Conservation (phyloP, 805 yeast genomes). For the Kodamaea jinghongensis region DNA sequence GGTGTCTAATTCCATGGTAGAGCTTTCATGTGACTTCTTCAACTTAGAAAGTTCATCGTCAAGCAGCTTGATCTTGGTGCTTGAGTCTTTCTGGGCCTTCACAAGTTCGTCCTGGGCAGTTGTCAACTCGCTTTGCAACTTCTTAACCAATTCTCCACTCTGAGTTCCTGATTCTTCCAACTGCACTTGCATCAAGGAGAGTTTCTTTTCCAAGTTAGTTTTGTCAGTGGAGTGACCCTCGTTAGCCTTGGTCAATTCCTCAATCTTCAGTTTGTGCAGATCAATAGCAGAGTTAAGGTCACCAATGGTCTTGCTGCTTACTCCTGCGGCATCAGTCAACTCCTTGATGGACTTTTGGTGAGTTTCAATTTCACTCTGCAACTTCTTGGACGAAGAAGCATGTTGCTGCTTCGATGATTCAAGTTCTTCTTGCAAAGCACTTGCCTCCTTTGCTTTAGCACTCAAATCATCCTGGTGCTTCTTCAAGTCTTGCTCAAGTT, state of each 20-base stretch:
- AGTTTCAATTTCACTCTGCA: conserved; percentile 4
- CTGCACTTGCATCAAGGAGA: neutral
- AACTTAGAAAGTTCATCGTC: too few relatives aligned
- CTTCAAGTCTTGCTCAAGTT: too few relatives aligned
- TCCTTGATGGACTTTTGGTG: conserved; percentile 1
- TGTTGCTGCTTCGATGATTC: neutral
- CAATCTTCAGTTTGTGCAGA: neutral
- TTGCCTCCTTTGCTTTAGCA: neutral
- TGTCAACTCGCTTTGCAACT: neutral
- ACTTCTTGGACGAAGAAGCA: neutral
- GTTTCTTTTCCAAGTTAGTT: neutral
- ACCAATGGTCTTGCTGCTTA: neutral
- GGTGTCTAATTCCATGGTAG: too few relatives aligned
- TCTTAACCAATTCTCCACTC: neutral
- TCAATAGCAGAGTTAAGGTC: neutral
- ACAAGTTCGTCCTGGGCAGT: neutral
- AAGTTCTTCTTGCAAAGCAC: neutral
- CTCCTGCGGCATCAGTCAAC: neutral
- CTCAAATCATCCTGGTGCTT: neutral
- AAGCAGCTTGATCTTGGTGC: too few relatives aligned
- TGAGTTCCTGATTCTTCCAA: neutral
- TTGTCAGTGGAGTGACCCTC: conserved; percentile 2
- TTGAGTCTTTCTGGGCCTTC: neutral
- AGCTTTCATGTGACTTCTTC: too few relatives aligned
- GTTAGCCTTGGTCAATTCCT: neutral